Evolutionary conservation across 257 asterid genomes (phyloP).

Genomic region (Solanum piurae): DNA sequence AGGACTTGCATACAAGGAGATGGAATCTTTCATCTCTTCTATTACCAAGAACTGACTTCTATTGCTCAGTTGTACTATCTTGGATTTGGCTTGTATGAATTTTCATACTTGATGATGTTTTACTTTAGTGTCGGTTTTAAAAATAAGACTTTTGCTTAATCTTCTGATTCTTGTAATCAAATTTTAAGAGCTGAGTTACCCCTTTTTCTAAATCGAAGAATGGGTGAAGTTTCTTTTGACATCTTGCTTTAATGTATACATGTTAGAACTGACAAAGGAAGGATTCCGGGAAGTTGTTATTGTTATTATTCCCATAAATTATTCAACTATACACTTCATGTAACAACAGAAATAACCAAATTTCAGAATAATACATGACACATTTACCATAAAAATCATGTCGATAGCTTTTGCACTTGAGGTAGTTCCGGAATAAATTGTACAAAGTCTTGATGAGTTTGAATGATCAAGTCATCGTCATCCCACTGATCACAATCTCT

Average conservation of each 20-base stretch:
- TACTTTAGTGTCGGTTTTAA: background rate
- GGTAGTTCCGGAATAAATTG: conserved; percentile 3
- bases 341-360: background rate
- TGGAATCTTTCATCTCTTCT: background rate
- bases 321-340: background rate
- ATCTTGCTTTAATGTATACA: background rate
- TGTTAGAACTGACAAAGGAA: background rate
- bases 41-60: background rate
- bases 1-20: background rate
- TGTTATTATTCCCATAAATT: background rate
- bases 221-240: background rate
- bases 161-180: background rate
- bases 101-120: background rate
- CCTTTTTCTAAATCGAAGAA: background rate
- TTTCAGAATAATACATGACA: background rate
- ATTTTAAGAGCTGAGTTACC: background rate
- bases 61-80: background rate
- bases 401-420: background rate
- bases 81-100: background rate
- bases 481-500: conserved; percentile 79
- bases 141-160: background rate
- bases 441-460: conserved; percentile 55
- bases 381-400: background rate
- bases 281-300: background rate
- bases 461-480: conserved; percentile 43